Percentiles rank a stretch among this genome's conserved stretches.
These are phyloP conservation scores for Kurtzmaniella quercitrusa DNA, from an alignment of 1,139 yeast genomes.

Conservation along the genomic window DNA sequence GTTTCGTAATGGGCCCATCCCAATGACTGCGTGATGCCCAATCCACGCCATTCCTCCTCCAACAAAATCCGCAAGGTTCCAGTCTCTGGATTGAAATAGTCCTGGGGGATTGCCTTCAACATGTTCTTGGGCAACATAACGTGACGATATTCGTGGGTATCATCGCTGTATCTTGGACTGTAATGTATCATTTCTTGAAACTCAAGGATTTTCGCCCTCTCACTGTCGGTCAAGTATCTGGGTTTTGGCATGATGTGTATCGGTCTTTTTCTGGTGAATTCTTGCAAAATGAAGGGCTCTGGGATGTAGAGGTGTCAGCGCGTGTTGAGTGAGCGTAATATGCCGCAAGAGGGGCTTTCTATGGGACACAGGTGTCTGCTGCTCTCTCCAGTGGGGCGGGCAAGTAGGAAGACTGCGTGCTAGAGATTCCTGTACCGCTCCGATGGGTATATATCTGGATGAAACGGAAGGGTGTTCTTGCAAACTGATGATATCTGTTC, in stretches of 20 bases:
- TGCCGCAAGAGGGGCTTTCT: too few species aligned
- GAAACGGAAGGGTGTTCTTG: not conserved
- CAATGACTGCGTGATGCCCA: slow-evolving; percentile 93
- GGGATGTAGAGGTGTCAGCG: not conserved
- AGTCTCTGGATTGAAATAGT: slow-evolving; percentile 90
- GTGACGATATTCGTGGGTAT: slow-evolving; percentile 81
- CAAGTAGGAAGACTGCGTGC: too few species aligned
- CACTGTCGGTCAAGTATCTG: slow-evolving; percentile 76
- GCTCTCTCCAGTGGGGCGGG: too few species aligned
- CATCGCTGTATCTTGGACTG: slow-evolving; percentile 89
- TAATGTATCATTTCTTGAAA: slow-evolving; percentile 94
- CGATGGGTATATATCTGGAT: too few species aligned
- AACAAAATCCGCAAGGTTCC: slow-evolving; percentile 86
- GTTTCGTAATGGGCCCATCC: slow-evolving; percentile 99
- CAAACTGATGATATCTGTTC: not conserved
- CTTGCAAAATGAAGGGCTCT: not conserved
- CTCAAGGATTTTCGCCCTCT: slow-evolving; percentile 81
- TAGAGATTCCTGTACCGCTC: too few species aligned
- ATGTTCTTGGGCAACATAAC: slow-evolving; percentile 95
- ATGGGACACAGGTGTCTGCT: too few species aligned
- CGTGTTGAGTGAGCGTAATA: not conserved
- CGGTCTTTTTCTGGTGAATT: not conserved
- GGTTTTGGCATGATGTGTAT: slow-evolving; percentile 35
- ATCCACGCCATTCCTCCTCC: slow-evolving; percentile 98
- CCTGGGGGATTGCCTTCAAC: slow-evolving; percentile 94